Conservation (phyloP, 345 rosid species). For the Carallia pectinifolia region DNA sequence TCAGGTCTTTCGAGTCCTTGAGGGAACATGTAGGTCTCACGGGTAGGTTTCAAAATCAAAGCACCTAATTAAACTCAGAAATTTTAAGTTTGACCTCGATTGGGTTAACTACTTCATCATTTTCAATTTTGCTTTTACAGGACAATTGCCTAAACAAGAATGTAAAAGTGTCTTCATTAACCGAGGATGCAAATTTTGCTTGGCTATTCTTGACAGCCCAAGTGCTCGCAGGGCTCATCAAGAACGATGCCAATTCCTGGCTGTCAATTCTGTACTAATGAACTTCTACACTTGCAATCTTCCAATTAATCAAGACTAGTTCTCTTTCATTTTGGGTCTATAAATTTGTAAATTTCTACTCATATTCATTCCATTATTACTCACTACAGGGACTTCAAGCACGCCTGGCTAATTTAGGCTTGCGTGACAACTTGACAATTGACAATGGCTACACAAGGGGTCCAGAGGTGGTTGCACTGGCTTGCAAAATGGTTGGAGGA, state of each 20-base stretch:
- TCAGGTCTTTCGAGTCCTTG: conserved; percentile 87
- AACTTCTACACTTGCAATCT: neutral
- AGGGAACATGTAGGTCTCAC: conserved; percentile 52
- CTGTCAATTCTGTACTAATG: conserved; percentile 34
- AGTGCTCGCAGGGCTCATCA: conserved; percentile 65
- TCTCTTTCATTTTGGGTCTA: neutral
- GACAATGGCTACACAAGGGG: conserved; percentile 51
- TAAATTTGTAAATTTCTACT: neutral
- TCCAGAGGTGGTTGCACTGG: conserved; percentile 60
- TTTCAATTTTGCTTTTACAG: conserved; percentile 22
- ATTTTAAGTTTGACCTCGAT: neutral
- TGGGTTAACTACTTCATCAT: neutral
- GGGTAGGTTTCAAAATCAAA: neutral
- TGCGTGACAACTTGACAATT: conserved; percentile 47
- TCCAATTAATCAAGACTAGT: neutral
- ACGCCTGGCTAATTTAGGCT: conserved; percentile 60
- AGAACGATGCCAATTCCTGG: conserved; percentile 67
- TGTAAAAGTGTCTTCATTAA: conserved; percentile 66
- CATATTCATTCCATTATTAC: neutral
- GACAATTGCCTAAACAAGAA: conserved; percentile 88
- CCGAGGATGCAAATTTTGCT: conserved; percentile 80
- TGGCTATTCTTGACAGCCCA: conserved; percentile 57
- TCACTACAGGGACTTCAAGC: conserved; percentile 43
- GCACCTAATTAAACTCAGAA: neutral
- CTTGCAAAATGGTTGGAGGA: conserved; percentile 94